phyloP scores from a whole-genome alignment of 2,329 filamentous ascomycete genomes.

The Neonectria sp. region DNA sequence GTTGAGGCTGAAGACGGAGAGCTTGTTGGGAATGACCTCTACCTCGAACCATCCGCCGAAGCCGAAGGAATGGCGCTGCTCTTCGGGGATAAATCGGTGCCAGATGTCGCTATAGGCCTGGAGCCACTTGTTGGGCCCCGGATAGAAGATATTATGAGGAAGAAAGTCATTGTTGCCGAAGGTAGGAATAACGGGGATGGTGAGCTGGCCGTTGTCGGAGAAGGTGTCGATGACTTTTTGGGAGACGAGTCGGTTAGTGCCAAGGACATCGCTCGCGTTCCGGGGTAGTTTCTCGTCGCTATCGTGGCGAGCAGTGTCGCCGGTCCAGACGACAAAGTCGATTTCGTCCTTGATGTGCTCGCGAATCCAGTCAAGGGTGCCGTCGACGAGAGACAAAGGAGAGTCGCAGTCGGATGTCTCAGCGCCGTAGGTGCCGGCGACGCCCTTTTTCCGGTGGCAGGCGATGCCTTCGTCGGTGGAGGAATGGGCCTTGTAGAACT shows the following conservation, averaged over 20 bases:
- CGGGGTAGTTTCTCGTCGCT: slow-evolving; percentile 87
- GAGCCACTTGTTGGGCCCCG: slow-evolving; percentile 91
- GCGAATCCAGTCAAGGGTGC: slow-evolving; percentile 91
- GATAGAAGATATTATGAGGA: slow-evolving; percentile 92
- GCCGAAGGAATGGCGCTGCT: slow-evolving; percentile 90
- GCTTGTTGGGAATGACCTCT: slow-evolving; percentile 88
- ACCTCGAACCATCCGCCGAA: slow-evolving; percentile 95
- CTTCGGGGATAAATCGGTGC: slow-evolving; percentile 90
- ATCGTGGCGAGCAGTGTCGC: slow-evolving; percentile 91
- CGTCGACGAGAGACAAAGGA: slow-evolving; percentile 84
- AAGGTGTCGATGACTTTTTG: slow-evolving; percentile 85
- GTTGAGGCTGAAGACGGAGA: slow-evolving; percentile 95
- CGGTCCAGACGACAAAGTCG: slow-evolving; percentile 95
- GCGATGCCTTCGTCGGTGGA: slow-evolving; percentile 77
- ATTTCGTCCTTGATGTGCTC: slow-evolving; percentile 82
- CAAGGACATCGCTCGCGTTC: slow-evolving; percentile 80
- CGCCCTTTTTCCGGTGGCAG: slow-evolving; percentile 85
- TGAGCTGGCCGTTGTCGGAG: slow-evolving; percentile 69
- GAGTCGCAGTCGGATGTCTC: slow-evolving; percentile 92
- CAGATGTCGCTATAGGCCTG: slow-evolving; percentile 84
- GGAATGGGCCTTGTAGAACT: slow-evolving; percentile 85
- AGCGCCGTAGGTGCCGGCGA: slow-evolving; percentile 86
- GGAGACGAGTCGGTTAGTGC: slow-evolving; percentile 82
- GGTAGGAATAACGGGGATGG: slow-evolving; percentile 88
- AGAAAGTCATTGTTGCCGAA: slow-evolving; percentile 98